Conservation (phyloP, 306 rosid species). For the Mimosa pudica region DNA sequence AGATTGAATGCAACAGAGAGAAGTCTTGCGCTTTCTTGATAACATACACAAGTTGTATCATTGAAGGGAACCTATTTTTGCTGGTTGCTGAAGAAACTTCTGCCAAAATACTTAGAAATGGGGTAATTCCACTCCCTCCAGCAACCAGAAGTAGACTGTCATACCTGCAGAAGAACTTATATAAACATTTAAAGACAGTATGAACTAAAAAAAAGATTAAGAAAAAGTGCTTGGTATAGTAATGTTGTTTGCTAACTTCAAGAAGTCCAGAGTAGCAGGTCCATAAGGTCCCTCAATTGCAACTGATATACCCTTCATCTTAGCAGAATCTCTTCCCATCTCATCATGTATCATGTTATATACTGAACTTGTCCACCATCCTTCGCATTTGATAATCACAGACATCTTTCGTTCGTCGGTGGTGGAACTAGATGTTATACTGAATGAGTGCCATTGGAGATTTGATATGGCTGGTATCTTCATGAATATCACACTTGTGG, state of each 20-base stretch:
- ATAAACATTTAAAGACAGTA: constrained; percentile 2
- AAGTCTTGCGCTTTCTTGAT: constrained; percentile 67
- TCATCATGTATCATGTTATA: constrained; percentile 56
- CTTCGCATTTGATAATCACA: constrained; percentile 70
- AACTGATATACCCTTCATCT: constrained; percentile 56
- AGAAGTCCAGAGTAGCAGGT: constrained; percentile 66
- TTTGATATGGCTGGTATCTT: constrained; percentile 81
- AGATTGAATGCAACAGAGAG: constrained; percentile 60
- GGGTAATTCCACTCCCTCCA: constrained; percentile 92
- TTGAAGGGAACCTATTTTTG: constrained; percentile 45
- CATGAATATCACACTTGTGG: constrained; percentile 81
- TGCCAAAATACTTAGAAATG: constrained; percentile 78
- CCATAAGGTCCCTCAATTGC: constrained; percentile 96
- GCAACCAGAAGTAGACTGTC: constrained; percentile 75
- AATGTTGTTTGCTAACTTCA: constrained; percentile 49
- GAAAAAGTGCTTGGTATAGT: not conserved
- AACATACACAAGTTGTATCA: constrained; percentile 64
- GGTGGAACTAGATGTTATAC: constrained; percentile 77
- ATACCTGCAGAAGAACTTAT: constrained; percentile 57
- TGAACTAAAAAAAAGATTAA: not conserved
- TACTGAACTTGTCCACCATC: constrained; percentile 83
- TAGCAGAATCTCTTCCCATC: constrained; percentile 46
- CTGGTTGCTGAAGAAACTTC: constrained; percentile 55
- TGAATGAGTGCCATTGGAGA: constrained; percentile 91
- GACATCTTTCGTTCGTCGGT: constrained; percentile 58